Conservation (phyloP, 2,329 filamentous ascomycete genomes). For the Trichocomaceae sp. region DNA sequence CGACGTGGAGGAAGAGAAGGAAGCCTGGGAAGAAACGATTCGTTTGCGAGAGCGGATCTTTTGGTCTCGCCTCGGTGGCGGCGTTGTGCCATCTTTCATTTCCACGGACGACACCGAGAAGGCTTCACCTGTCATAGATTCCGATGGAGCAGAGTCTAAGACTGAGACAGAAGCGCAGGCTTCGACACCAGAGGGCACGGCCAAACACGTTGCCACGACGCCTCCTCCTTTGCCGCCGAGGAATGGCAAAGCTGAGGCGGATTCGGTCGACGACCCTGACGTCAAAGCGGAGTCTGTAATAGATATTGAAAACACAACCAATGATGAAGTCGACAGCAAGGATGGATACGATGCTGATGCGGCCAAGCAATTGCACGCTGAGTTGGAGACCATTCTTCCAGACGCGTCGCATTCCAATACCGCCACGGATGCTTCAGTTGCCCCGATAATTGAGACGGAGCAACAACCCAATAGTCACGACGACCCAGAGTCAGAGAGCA, state of each 20-base stretch:
- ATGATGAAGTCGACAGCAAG: constrained; percentile 6
- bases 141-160: background rate
- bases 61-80: constrained; percentile 87
- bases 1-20: constrained; percentile 74
- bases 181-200: background rate
- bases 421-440: background rate
- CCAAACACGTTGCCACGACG: background rate
- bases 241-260: constrained; percentile 8
- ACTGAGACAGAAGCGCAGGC: background rate
- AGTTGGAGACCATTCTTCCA: constrained; percentile 3
- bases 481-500: background rate
- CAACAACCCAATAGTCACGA: background rate
- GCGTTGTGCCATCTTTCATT: constrained; percentile 65
- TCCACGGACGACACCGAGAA: constrained; percentile 21
- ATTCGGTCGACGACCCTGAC: constrained; percentile 16
- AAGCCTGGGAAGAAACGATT: constrained; percentile 92
- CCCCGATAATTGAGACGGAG: background rate
- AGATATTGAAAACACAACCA: constrained; percentile 13
- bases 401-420: constrained; percentile 9
- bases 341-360: background rate
- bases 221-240: constrained; percentile 8
- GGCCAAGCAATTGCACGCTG: constrained; percentile 1
- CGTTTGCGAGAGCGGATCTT: constrained; percentile 91
- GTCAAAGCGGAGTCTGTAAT: constrained; percentile 16
- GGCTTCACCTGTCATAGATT: constrained; percentile 4